Conservation (phyloP, 257 asterid genomes). For the Primulina tabacum region DNA sequence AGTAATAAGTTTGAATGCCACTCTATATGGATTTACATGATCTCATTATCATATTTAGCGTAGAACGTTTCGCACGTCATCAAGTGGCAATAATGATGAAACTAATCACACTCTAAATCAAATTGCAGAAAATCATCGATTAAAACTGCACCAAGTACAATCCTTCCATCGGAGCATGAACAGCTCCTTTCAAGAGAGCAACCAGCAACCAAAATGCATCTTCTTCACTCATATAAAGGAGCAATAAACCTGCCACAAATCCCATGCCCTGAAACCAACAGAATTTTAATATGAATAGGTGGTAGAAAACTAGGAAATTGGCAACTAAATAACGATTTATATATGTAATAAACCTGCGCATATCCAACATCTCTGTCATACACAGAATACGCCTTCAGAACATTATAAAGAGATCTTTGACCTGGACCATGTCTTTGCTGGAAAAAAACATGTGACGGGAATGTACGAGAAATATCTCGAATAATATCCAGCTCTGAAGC, state of each 20-base stretch:
- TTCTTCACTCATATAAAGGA: constrained; percentile 99
- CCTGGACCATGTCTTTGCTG: constrained; percentile 99
- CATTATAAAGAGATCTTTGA: constrained; percentile 96
- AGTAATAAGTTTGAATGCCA: not conserved
- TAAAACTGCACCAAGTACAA: constrained; percentile 69
- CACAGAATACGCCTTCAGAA: constrained; percentile 92
- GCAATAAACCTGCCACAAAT: constrained; percentile 92
- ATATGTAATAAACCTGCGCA: constrained; percentile 65
- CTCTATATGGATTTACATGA: too few relatives aligned
- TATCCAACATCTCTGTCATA: constrained; percentile 97
- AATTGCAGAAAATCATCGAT: not conserved
- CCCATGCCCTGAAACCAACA: constrained; percentile 93
- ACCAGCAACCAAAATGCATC: constrained; percentile 99
- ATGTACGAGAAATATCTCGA: constrained; percentile 97
- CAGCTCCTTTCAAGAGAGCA: constrained; percentile 97
- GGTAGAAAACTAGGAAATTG: constrained; percentile 16
- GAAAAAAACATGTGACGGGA: constrained; percentile 98
- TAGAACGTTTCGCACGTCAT: not conserved
- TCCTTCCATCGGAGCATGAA: constrained; percentile 99
- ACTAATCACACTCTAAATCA: constrained; percentile 8
- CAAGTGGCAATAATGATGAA: constrained; percentile 7
- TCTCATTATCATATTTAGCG: not conserved
- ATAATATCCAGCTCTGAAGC: constrained; percentile 97
- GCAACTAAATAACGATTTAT: constrained; percentile 21
- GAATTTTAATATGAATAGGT: constrained; percentile 17